phyloP scores from a whole-genome alignment of 805 yeast genomes.

The Yamadazyma paraphyllophila region DNA sequence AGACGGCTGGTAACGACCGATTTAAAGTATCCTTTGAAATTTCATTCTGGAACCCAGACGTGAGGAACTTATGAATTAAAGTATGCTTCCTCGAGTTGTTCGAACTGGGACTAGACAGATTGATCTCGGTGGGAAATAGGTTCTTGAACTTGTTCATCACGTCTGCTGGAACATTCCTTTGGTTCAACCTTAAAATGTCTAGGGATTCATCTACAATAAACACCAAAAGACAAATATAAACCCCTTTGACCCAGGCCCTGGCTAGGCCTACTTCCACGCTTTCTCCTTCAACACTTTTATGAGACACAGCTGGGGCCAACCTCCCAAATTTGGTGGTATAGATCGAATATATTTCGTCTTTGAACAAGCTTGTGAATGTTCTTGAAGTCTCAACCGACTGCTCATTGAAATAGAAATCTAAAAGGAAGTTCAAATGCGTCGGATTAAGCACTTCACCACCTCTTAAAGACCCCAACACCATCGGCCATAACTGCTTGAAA shows the following conservation, averaged over 20 bases:
- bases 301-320: background rate
- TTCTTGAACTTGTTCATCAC: conserved; percentile 14
- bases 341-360: conserved; percentile 18
- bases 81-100: background rate
- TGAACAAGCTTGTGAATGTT: conserved; percentile 24
- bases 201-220: conserved; percentile 33
- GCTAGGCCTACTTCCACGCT: background rate
- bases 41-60: background rate
- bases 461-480: conserved; percentile 17
- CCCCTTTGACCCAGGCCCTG: conserved; percentile 18
- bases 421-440: conserved; percentile 25
- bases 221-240: conserved; percentile 29
- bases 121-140: conserved; percentile 26
- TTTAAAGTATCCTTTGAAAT: background rate
- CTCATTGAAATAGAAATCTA: conserved; percentile 28
- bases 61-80: conserved; percentile 5
- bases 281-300: background rate
- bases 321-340: conserved; percentile 14
- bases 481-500: conserved; percentile 29
- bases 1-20: conserved; percentile 18
- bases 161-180: conserved; percentile 10
- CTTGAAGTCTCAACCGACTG: conserved; percentile 17
- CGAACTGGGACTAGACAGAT: background rate
- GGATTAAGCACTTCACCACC: conserved; percentile 21
- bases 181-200: conserved; percentile 16